phyloP scores from a whole-genome alignment of 371 early-diverging fungal species.

The Cokeromyces recurvatus region DNA sequence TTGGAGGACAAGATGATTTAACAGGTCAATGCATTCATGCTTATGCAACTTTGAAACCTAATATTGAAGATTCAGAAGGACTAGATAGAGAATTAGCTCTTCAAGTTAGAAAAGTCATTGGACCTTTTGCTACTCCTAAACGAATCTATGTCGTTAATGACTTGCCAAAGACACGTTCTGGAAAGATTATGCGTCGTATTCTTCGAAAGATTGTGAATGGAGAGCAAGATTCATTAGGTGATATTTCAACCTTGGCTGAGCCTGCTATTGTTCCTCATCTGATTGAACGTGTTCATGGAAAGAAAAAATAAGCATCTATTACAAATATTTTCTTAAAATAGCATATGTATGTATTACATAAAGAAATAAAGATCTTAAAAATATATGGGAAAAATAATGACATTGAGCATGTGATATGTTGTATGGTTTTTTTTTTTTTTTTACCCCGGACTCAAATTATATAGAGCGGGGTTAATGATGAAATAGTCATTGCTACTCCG shows the following conservation, averaged over 20 bases:
- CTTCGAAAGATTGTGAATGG: conserved; percentile 88
- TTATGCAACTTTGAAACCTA: conserved; percentile 67
- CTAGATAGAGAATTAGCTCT: conserved; percentile 62
- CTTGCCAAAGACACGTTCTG: conserved; percentile 97
- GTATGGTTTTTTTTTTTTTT: too few species aligned
- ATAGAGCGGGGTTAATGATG: too few species aligned
- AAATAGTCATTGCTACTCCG: too few species aligned
- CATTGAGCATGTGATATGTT: too few species aligned
- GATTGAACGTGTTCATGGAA: conserved; percentile 23
- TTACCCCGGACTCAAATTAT: too few species aligned
- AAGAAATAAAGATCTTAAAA: too few species aligned
- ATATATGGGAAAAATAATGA: too few species aligned
- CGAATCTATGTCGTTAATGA: conserved; percentile 78
- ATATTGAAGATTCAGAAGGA: conserved; percentile 39
- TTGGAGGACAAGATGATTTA: conserved; percentile 89
- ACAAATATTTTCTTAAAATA: too few species aligned
- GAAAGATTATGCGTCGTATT: conserved; percentile 95
- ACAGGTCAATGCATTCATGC: conserved; percentile 87
- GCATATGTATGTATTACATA: too few species aligned
- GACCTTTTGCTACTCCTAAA: conserved; percentile 94
- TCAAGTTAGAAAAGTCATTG: conserved; percentile 86
- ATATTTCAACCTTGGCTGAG: conserved; percentile 87
- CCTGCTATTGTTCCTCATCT: conserved; percentile 43
- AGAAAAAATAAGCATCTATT: too few species aligned
- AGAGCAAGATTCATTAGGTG: conserved; percentile 84